Evolutionary conservation across 2,329 filamentous ascomycete genomes (phyloP), one percentile per base, ranked within the genome.

Genomic region (Neonectria coccinea): DNA sequence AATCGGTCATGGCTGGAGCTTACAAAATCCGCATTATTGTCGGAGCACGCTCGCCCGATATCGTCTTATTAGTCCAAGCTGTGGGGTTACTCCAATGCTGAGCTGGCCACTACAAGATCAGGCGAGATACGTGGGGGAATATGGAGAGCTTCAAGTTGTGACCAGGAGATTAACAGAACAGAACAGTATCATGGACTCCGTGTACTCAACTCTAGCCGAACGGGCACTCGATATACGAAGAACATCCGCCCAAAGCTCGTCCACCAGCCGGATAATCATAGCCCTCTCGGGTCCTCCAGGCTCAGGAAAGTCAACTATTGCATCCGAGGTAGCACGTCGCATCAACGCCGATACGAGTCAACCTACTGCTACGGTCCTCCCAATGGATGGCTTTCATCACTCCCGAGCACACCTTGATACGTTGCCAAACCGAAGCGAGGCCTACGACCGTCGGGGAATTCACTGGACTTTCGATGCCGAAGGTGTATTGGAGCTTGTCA

Each of bases 291-390:
- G 59, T 3, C 59, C 59, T 33, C 59, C 59, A 3, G 59, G 54
- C 27, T 62, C 59, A 10, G 59, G 59, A 29, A 62, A 62, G 20
- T 48, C 59, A 2, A 62, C 54, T n/a, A 25, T 57, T 31, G 59
- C 59, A 9, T 54, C 54, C n/a, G 54, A 62, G 29, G 59, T 54
- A 16, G 54, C 57, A 10, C 41, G 39, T 8, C 59, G 54, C 22
- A 53, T 62, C 48, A 57, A 62, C 41, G 11, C 60, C 27, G 44
- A 63, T 48, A 18, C 54, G 16, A 16, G 8, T 10, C 48, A 27
- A 33, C 41, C 14, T 5, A 31, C 31, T 2, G 60, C 54, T 4
- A 25, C n/a, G 8, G 55, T 58, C 11, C 55, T 58, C 5, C 55
- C 60, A 1, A 63, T 58, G 48, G 54, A 63, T 20, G 55, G 60